Conservation (phyloP, 768 basidiomycete genomes). For the Filobasidium wieringae region DNA sequence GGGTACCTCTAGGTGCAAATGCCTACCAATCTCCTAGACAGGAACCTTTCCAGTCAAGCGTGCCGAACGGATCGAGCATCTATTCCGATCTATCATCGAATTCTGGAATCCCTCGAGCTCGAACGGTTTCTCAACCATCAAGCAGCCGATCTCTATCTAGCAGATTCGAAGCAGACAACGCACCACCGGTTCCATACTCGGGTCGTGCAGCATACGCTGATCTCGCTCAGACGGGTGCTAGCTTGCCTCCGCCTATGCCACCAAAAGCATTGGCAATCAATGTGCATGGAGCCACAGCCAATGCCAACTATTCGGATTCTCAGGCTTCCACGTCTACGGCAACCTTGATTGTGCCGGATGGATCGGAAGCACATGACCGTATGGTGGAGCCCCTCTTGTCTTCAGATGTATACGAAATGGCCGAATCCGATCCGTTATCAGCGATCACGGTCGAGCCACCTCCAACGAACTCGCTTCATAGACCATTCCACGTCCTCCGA, state of each 20-base stretch:
- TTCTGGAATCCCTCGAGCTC: background rate
- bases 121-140: background rate
- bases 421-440: background rate
- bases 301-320: background rate
- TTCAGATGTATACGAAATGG: background rate
- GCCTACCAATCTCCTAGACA: background rate
- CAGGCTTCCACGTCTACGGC: background rate
- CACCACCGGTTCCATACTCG: background rate
- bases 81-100: background rate
- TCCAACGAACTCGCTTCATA: background rate
- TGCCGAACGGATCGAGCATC: background rate
- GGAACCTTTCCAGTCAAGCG: background rate
- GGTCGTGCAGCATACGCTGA: background rate
- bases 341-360: background rate
- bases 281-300: background rate
- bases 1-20: background rate
- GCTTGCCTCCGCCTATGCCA: background rate
- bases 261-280: background rate
- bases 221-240: background rate
- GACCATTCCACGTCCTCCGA: slow-evolving; percentile 12
- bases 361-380: background rate
- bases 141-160: background rate
- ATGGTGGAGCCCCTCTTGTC: background rate
- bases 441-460: background rate
- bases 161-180: background rate